Conservation (phyloP, 129 eudicot species). For the Pulicaria dysenterica region DNA sequence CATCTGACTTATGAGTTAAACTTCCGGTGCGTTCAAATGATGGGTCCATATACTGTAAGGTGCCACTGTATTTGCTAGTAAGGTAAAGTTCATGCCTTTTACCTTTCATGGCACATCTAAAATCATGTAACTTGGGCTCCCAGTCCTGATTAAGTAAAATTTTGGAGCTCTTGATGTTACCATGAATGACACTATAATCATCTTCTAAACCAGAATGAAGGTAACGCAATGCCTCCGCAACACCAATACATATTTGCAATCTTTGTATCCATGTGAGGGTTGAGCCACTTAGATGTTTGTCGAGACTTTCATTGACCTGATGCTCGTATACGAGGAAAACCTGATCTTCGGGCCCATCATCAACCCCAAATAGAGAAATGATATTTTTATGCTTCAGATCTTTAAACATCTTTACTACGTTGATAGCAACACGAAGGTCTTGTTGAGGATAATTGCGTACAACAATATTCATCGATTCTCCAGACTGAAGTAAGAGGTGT, state of each 20-base stretch:
- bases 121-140: neutral
- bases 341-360: neutral
- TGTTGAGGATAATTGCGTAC: neutral
- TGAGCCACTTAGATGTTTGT: neutral
- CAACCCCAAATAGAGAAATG: no score
- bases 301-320: neutral
- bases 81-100: neutral
- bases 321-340: neutral
- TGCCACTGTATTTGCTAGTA: neutral
- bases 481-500: neutral
- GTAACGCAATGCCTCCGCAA: neutral
- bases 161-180: neutral
- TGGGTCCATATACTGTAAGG: neutral
- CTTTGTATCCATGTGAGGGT: neutral
- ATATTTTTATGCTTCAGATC: no score
- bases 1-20: neutral
- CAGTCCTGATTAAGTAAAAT: neutral
- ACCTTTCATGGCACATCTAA: neutral
- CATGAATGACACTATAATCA: neutral
- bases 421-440: neutral
- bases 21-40: neutral
- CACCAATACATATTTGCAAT: neutral
- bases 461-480: neutral
- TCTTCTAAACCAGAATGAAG: neutral
- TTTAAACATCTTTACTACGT: no score